Percentiles rank a stretch among this genome's conserved stretches.
phyloP scores from a whole-genome alignment of 2,329 filamentous ascomycete genomes.

The Claviceps pusilla region DNA sequence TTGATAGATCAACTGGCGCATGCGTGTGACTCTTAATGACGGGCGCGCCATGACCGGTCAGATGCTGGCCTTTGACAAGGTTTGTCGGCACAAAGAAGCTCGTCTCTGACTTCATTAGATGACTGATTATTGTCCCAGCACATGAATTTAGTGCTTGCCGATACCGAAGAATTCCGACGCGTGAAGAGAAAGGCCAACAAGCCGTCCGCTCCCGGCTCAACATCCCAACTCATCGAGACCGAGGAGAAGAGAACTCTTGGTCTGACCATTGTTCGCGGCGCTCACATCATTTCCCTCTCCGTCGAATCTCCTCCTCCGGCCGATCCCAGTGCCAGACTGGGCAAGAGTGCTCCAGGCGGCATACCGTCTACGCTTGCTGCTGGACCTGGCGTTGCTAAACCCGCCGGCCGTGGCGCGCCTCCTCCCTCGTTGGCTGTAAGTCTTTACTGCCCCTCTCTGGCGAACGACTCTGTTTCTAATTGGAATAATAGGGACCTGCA shows the following conservation, averaged over 20 bases:
- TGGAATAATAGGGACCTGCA: slow-evolving; percentile 49
- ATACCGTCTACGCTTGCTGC: slow-evolving; percentile 57
- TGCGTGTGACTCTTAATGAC: slow-evolving; percentile 91
- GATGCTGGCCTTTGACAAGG: slow-evolving; percentile 98
- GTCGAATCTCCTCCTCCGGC: slow-evolving; percentile 92
- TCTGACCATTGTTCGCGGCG: slow-evolving; percentile 83
- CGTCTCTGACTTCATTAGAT: not conserved
- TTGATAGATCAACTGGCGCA: slow-evolving; percentile 90
- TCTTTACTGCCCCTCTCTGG: not conserved
- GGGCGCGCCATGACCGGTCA: slow-evolving; percentile 92
- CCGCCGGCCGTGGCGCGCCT: slow-evolving; percentile 69
- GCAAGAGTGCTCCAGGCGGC: slow-evolving; percentile 56
- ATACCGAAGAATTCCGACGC: slow-evolving; percentile 93
- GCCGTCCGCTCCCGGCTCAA: slow-evolving; percentile 45
- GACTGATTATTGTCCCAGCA: slow-evolving; percentile 43
- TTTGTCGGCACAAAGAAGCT: slow-evolving; percentile 21
- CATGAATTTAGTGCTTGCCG: slow-evolving; percentile 97
- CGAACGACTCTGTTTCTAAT: slow-evolving; percentile 9
- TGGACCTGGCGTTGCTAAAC: slow-evolving; percentile 79
- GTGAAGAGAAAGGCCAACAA: slow-evolving; percentile 76
- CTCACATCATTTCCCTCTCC: slow-evolving; percentile 85
- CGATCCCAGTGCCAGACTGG: slow-evolving; percentile 80
- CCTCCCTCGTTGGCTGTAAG: slow-evolving; percentile 61
- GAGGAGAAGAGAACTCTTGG: slow-evolving; percentile 98
- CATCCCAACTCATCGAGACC: slow-evolving; percentile 58